phyloP scores from a whole-genome alignment of 1,139 yeast species.

The Scheffersomyces insectosa region DNA sequence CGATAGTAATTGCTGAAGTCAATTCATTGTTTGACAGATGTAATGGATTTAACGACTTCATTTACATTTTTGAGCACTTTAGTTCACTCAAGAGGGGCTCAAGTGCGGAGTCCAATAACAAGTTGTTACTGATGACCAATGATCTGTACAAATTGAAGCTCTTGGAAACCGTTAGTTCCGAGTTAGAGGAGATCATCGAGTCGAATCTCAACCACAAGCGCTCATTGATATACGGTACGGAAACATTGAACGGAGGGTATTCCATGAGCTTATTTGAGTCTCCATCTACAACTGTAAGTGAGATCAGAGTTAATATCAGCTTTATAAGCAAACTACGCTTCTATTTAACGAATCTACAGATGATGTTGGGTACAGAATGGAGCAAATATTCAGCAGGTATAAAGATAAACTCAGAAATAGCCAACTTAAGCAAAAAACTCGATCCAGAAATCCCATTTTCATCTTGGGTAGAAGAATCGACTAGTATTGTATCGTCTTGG shows the following conservation, averaged over 20 bases:
- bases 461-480: conserved; percentile 44
- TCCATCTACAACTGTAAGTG: conserved; percentile 6
- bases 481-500: conserved; percentile 8
- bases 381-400: conserved; percentile 70
- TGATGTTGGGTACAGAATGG: conserved; percentile 74
- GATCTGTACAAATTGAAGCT: conserved; percentile 39
- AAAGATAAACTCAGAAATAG: conserved; percentile 54
- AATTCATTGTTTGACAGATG: conserved; percentile 30
- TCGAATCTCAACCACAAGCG: conserved; percentile 3
- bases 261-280: background rate
- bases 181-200: conserved; percentile 22
- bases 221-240: background rate
- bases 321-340: conserved; percentile 21
- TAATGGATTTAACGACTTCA: conserved; percentile 28
- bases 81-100: conserved; percentile 14
- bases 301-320: conserved; percentile 23
- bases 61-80: conserved; percentile 27
- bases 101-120: conserved; percentile 13
- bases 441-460: conserved; percentile 44
- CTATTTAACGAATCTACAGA: conserved; percentile 19
- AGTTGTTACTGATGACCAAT: conserved; percentile 28
- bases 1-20: conserved; percentile 22
- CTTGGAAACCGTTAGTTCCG: conserved; percentile 30
- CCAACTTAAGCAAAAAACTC: conserved; percentile 44
- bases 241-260: background rate